Evolutionary conservation across 352 stramenopile genomes (phyloP).

Genomic region (Phytophthora hibernalis): DNA sequence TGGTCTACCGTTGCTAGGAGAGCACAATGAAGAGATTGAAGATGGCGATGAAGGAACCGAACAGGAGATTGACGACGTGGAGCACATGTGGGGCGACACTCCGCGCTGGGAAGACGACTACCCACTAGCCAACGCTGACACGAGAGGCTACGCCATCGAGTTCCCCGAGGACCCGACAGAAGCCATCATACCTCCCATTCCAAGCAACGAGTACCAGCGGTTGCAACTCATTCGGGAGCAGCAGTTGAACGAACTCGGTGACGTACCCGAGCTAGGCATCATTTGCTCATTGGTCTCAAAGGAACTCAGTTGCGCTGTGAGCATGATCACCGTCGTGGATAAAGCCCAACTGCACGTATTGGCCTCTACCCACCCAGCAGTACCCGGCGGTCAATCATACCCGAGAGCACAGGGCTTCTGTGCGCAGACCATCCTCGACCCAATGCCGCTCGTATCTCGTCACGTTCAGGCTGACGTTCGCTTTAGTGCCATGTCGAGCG

Average conservation of each 20-base stretch:
- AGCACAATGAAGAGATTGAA: slow-evolving; percentile 17
- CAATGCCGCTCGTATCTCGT: slow-evolving; percentile 66
- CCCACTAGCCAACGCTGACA: slow-evolving; percentile 54
- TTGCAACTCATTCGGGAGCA: slow-evolving; percentile 54
- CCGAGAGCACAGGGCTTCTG: slow-evolving; percentile 71
- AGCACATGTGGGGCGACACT: slow-evolving; percentile 27
- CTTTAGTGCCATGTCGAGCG: slow-evolving; percentile 57
- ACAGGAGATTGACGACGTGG: slow-evolving; percentile 12
- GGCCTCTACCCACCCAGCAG: slow-evolving; percentile 41
- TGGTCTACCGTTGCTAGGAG: slow-evolving; percentile 25
- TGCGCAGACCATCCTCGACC: slow-evolving; percentile 64
- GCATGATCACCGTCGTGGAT: slow-evolving; percentile 70
- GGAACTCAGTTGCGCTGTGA: slow-evolving; percentile 63
- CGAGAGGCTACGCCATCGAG: slow-evolving; percentile 54
- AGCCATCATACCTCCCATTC: slow-evolving; percentile 40
- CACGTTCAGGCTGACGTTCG: slow-evolving; percentile 73
- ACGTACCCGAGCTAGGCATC: slow-evolving; percentile 69
- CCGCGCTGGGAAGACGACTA: slow-evolving; percentile 41
- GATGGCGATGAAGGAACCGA: slow-evolving; percentile 13
- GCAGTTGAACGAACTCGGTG: slow-evolving; percentile 55
- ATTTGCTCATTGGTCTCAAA: slow-evolving; percentile 67
- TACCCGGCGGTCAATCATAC: slow-evolving; percentile 39
- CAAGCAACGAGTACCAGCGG: slow-evolving; percentile 55
- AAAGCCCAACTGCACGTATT: slow-evolving; percentile 56
- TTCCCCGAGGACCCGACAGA: slow-evolving; percentile 40